Evolutionary conservation across 192 early-diverging fungal genomes (phyloP).

Genomic region (Geranomyces variabilis): DNA sequence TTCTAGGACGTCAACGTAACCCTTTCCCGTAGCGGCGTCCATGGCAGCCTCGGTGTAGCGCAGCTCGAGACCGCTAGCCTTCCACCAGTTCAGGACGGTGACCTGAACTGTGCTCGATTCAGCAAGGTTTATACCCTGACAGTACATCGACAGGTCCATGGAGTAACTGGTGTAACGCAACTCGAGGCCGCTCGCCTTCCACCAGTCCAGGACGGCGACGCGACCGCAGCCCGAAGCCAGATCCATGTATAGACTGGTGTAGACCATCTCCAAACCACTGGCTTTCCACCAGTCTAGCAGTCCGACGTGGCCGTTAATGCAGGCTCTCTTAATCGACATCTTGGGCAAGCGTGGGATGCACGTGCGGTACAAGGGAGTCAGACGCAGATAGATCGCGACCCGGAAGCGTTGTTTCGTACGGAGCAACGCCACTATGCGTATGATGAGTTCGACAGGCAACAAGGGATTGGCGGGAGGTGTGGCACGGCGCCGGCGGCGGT

Average conservation of each 20-base stretch:
- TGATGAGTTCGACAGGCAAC: too few species aligned
- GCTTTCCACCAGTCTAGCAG: constrained; percentile 26
- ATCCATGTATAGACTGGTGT: neutral
- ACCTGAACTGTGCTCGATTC: neutral
- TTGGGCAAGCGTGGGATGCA: constrained; percentile 1
- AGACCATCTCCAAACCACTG: neutral
- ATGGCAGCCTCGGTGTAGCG: neutral
- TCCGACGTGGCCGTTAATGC: neutral
- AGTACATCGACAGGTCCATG: too few species aligned
- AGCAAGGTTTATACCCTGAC: too few species aligned
- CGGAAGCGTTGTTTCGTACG: neutral
- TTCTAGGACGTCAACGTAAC: neutral
- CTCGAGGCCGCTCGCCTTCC: constrained; percentile 2
- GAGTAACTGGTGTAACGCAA: neutral
- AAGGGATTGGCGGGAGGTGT: too few species aligned
- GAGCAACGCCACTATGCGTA: too few species aligned
- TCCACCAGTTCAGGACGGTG: constrained; percentile 6
- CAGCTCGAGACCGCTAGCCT: constrained; percentile 1
- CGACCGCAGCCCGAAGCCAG: neutral
- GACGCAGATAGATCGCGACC: neutral
- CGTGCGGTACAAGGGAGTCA: neutral
- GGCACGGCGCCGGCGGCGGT: too few species aligned
- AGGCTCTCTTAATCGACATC: neutral
- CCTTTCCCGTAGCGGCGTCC: neutral
- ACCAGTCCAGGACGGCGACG: constrained; percentile 4